Evolutionary conservation across 2,329 filamentous ascomycete species (phyloP).

Genomic region (Arachnomyces sp.): DNA sequence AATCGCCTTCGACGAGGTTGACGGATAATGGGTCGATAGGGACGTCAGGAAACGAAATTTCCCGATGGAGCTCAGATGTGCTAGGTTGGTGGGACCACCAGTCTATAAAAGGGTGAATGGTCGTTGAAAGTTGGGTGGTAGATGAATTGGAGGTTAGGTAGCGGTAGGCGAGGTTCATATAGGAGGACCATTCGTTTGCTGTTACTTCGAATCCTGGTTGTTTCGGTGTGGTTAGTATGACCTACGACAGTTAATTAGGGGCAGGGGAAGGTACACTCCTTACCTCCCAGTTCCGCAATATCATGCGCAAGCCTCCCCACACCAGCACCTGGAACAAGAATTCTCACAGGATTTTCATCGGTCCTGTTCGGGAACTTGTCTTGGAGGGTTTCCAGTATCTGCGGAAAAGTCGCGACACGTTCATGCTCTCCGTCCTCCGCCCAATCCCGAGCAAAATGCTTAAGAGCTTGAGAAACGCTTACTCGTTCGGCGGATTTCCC

Average conservation of each 20-base stretch:
- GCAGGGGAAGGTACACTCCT: slow-evolving; percentile 3
- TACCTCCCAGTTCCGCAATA: slow-evolving; percentile 36
- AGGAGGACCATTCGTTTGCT: slow-evolving; percentile 51
- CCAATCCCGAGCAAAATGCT: slow-evolving; percentile 53
- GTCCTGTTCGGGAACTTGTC: slow-evolving; percentile 6
- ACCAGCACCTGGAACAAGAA: slow-evolving; percentile 47
- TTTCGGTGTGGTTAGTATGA: not conserved
- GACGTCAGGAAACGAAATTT: slow-evolving; percentile 40
- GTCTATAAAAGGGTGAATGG: slow-evolving; percentile 47
- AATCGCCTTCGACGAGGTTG: slow-evolving; percentile 49
- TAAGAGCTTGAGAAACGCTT: slow-evolving; percentile 46
- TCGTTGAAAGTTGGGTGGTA: slow-evolving; percentile 15
- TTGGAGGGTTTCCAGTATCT: slow-evolving; percentile 22
- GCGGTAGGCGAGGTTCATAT: slow-evolving; percentile 49
- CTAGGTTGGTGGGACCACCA: slow-evolving; percentile 49
- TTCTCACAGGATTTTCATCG: slow-evolving; percentile 21
- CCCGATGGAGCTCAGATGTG: slow-evolving; percentile 40
- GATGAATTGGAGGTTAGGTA: slow-evolving; percentile 34
- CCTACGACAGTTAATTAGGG: no score
- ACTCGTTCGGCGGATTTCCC: slow-evolving; percentile 38
- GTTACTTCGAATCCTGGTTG: slow-evolving; percentile 43
- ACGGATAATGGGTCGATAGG: slow-evolving; percentile 29
- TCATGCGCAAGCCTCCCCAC: slow-evolving; percentile 47
- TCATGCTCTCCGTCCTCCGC: slow-evolving; percentile 41
- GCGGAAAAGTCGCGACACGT: slow-evolving; percentile 32